Evolutionary conservation across 352 stramenopile genomes (phyloP).

Genomic region (Pythium myriotylum): DNA sequence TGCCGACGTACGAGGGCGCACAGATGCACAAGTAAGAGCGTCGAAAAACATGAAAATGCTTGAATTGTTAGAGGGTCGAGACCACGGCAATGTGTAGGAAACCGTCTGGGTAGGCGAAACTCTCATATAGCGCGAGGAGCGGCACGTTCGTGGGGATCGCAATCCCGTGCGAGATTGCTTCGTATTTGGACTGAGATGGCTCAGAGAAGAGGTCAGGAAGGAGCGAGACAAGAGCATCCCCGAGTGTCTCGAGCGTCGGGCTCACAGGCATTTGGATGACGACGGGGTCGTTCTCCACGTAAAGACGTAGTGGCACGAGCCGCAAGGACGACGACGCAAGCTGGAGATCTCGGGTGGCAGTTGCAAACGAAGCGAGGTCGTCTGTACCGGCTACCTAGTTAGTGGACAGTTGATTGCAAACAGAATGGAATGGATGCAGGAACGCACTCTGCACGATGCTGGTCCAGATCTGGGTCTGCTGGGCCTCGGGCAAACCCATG

Average conservation of each 20-base stretch:
- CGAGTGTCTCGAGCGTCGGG: slow-evolving; percentile 51
- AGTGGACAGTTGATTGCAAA: background rate
- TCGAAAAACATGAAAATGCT: background rate
- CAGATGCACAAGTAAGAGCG: slow-evolving; percentile 22
- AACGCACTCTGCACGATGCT: slow-evolving; percentile 66
- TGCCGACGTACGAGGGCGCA: slow-evolving; percentile 93
- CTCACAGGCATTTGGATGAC: slow-evolving; percentile 73
- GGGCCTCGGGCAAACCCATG: slow-evolving; percentile 76
- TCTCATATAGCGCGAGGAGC: slow-evolving; percentile 61
- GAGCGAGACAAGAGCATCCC: slow-evolving; percentile 54
- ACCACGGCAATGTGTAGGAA: slow-evolving; percentile 71
- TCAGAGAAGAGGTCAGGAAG: slow-evolving; percentile 65
- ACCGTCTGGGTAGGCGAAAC: slow-evolving; percentile 73
- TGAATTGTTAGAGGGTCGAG: slow-evolving; percentile 2
- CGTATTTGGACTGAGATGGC: background rate
- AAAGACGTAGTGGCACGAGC: slow-evolving; percentile 64
- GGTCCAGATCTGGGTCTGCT: slow-evolving; percentile 83
- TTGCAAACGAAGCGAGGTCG: slow-evolving; percentile 44
- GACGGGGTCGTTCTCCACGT: slow-evolving; percentile 52
- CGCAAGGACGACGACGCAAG: slow-evolving; percentile 42
- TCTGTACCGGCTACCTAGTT: slow-evolving; percentile 16
- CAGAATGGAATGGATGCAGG: background rate
- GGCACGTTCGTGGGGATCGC: slow-evolving; percentile 46
- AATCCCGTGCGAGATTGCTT: slow-evolving; percentile 50
- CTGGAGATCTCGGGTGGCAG: slow-evolving; percentile 51